Base-by-base conservation (phyloP, 1,284 basidiomycete genomes). In the Malassezia sympodialis region DNA sequence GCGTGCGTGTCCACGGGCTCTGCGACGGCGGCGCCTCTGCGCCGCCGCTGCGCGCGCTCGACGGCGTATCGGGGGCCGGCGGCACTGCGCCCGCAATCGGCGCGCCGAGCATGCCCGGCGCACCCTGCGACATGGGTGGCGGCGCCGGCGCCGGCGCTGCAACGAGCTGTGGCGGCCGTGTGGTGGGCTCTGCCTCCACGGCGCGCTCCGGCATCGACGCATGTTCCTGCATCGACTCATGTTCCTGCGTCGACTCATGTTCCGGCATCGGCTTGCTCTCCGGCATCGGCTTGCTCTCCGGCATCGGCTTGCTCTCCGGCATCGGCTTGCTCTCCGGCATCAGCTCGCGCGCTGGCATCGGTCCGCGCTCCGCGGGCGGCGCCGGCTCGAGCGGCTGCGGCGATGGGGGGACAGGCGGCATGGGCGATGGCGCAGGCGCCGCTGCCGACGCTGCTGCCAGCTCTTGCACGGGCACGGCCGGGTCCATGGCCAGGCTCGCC, bases 401-500 rank as follows among this genome's bases (percentile, higher is more conserved):
- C 56, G 62, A 30, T 53, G 7, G 10, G 5, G 19, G n/a, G n/a
- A n/a, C 19, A 26, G 39, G 39, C 19, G 45, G 8, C 34, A 30
- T 11, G 17, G 45, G 30, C 28, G 50, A 41, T 46, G 30, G 10
- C 43, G 23, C 12, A 15, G 34, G 23, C 43, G 59, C 34, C 23
- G 34, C 46, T 56, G 59, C 40, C n/a, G 48, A 37, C 30, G 53
- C 23, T 5, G 53, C 46, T 44, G 45, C n/a, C 31, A 35, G 12
- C 35, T 60, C 15, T 24, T 35, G 28, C 41, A 49, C 35, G 44
- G 58, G 45, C 41, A 54, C 24, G 43, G 58, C 42, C 54, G 58
- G 40, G 49, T 53, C 42, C 49, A 49, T 14, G 49, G 54, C 35
- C 55, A 56, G 17, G 28, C 37, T 17, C 46, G 54, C n/a, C 56